A percentile compares a stretch with the other conserved stretches of the same genome.
phyloP scores from a whole-genome alignment of 768 basidiomycete genomes.

The Lyophyllum decastes region DNA sequence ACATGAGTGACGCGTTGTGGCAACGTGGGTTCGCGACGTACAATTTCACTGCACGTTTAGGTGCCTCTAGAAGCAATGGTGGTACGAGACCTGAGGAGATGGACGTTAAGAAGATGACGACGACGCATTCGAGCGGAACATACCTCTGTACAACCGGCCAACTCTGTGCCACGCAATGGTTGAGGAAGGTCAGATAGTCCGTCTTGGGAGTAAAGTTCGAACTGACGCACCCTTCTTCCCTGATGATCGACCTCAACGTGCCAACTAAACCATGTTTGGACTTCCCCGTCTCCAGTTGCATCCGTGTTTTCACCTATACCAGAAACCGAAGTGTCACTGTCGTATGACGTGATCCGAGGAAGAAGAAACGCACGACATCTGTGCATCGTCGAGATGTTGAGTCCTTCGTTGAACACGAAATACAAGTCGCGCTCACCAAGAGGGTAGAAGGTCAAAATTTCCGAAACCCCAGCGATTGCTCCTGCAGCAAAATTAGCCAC shows the following conservation, averaged over 20 bases:
- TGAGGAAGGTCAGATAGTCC: slow-evolving; percentile 18
- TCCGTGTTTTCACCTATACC: slow-evolving; percentile 90
- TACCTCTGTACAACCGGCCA: slow-evolving; percentile 88
- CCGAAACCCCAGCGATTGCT: slow-evolving; percentile 91
- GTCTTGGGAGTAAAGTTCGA: slow-evolving; percentile 1
- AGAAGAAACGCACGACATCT: slow-evolving; percentile 78
- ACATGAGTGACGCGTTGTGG: slow-evolving; percentile 1
- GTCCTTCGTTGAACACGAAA: neutral
- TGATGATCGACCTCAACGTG: slow-evolving; percentile 80
- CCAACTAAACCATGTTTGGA: slow-evolving; percentile 75
- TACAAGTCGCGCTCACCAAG: slow-evolving; percentile 59
- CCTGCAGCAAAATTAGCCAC: slow-evolving; percentile 91
- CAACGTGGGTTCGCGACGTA: slow-evolving; percentile 32
- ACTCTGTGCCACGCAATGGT: slow-evolving; percentile 39
- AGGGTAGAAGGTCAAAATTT: slow-evolving; percentile 85
- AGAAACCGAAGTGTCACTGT: slow-evolving; percentile 6
- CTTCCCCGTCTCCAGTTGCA: slow-evolving; percentile 94
- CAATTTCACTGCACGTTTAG: slow-evolving; percentile 98
- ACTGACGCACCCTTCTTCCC: slow-evolving; percentile 80
- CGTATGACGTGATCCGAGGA: slow-evolving; percentile 8
- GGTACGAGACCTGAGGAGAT: slow-evolving; percentile 76
- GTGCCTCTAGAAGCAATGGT: slow-evolving; percentile 92
- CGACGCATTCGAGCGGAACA: neutral
- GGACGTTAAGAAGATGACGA: neutral
- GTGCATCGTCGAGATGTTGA: slow-evolving; percentile 10